A percentile compares a stretch with the other conserved stretches of the same genome.
Conservation (phyloP, 2,329 filamentous ascomycete genomes). For the Stenocarpella maydis region DNA sequence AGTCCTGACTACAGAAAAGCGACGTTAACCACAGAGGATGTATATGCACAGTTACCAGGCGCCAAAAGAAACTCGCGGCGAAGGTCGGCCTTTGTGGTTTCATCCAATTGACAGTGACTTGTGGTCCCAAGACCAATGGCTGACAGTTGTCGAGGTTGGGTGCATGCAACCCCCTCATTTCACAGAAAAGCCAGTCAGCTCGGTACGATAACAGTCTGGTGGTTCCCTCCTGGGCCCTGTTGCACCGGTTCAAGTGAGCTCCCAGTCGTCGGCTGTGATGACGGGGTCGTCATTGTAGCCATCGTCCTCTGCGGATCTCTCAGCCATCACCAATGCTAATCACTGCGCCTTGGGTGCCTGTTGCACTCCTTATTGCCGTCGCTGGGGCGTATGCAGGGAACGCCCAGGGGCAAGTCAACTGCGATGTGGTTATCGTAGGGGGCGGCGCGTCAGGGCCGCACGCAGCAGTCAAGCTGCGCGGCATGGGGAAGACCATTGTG, state of each 20-base stretch:
- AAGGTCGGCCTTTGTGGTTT: too few species aligned
- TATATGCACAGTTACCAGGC: too few species aligned
- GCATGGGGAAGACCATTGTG: background rate
- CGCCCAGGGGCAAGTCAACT: background rate
- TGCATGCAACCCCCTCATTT: conserved; percentile 15
- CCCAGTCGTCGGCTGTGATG: background rate
- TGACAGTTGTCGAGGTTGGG: background rate
- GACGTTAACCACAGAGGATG: too few species aligned
- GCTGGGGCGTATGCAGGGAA: background rate
- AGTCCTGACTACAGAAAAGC: too few species aligned
- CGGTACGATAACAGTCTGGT: background rate
- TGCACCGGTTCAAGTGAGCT: background rate
- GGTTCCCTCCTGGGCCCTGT: background rate
- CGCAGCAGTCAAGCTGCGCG: conserved; percentile 11
- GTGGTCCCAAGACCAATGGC: background rate
- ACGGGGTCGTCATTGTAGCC: background rate
- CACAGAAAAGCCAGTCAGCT: background rate
- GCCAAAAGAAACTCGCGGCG: too few species aligned
- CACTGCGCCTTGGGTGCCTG: background rate
- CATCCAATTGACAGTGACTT: background rate
- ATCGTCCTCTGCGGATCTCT: background rate
- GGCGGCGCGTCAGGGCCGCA: conserved; percentile 23
- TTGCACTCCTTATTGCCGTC: background rate
- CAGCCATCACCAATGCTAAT: background rate
- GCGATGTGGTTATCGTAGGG: conserved; percentile 8